These are phyloP conservation scores for Graphilbum ipis-grandicollis DNA, from an alignment of 2,329 filamentous ascomycete genomes.

Conservation along the genomic window DNA sequence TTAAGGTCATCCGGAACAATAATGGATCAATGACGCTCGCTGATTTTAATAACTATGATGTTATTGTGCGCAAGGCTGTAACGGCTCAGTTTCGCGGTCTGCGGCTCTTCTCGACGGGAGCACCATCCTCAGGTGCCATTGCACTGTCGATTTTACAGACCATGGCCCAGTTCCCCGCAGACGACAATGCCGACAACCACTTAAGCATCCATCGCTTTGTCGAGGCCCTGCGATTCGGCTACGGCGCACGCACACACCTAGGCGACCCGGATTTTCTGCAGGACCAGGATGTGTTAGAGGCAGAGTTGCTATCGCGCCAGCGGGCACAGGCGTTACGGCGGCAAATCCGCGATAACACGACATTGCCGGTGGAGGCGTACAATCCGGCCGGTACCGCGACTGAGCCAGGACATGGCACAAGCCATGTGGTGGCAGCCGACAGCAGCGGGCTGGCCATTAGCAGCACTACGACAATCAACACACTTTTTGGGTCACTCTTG, in stretches of 20 bases:
- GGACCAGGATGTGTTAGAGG: slow-evolving; percentile 45
- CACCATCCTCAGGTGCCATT: slow-evolving; percentile 65
- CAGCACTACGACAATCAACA: slow-evolving; percentile 74
- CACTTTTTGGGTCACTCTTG: slow-evolving; percentile 65
- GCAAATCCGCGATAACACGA: slow-evolving; percentile 55
- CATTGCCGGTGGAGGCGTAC: slow-evolving; percentile 58
- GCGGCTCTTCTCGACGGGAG: slow-evolving; percentile 49
- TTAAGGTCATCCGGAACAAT: slow-evolving; percentile 45
- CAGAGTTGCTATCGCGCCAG: slow-evolving; percentile 43
- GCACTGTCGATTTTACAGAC: slow-evolving; percentile 64
- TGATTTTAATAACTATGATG: slow-evolving; percentile 57
- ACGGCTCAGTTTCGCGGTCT: slow-evolving; percentile 52
- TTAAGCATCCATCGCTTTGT: slow-evolving; percentile 67
- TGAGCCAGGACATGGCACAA: slow-evolving; percentile 41
- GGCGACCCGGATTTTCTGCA: slow-evolving; percentile 66
- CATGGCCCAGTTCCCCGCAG: slow-evolving; percentile 51
- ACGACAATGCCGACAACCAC: slow-evolving; percentile 24
- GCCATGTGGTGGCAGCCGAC: slow-evolving; percentile 58
- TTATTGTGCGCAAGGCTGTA: slow-evolving; percentile 42
- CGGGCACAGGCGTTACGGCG: slow-evolving; percentile 41
- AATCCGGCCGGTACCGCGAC: slow-evolving; percentile 29
- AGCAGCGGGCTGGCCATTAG: slow-evolving; percentile 57
- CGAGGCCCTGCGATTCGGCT: slow-evolving; percentile 81
- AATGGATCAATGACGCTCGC: slow-evolving; percentile 77
- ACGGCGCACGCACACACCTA: slow-evolving; percentile 59